These are phyloP conservation scores for Pyrenopolyporus hunteri DNA, from an alignment of 495 filamentous ascomycete species.

Conservation along the genomic window DNA sequence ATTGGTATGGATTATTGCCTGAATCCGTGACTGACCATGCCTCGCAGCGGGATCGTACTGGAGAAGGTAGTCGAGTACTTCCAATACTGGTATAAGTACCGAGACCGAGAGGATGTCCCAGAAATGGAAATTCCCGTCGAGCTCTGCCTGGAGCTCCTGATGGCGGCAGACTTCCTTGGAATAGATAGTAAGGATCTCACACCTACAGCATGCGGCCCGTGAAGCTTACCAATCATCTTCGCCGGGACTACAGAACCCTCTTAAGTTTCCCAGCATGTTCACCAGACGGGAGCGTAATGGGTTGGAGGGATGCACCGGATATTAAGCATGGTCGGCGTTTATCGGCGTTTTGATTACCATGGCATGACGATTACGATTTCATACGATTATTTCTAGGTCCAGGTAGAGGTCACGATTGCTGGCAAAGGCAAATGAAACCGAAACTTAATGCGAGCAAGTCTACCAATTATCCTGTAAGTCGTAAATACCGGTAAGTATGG, in stretches of 20 bases:
- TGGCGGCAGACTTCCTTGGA: constrained; percentile 76
- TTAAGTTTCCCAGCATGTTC: not conserved
- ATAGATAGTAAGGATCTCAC: constrained; percentile 46
- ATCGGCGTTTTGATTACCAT: constrained; percentile 27
- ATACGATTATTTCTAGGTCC: not conserved
- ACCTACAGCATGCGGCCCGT: not conserved
- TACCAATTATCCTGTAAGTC: not conserved
- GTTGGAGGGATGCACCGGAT: not conserved
- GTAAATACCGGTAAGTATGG: not conserved
- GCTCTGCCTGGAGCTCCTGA: constrained; percentile 78
- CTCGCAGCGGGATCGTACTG: constrained; percentile 72
- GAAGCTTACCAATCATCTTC: constrained; percentile 3
- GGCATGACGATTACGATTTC: not conserved
- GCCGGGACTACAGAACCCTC: constrained; percentile 27
- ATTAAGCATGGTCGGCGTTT: constrained; percentile 14
- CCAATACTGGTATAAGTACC: constrained; percentile 84
- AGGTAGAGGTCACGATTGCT: constrained; percentile 1
- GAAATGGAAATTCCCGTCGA: constrained; percentile 87
- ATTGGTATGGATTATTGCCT: not conserved
- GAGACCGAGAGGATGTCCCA: constrained; percentile 74
- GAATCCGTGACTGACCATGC: constrained; percentile 9
- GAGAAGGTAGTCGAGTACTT: constrained; percentile 94
- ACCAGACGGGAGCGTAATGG: not conserved
- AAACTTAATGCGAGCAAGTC: not conserved
- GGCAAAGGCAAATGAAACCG: not conserved